A percentile compares a stretch with the other conserved stretches of the same genome.
Conservation (phyloP, 1,284 basidiomycete species). For the Amylostereum areolatum region DNA sequence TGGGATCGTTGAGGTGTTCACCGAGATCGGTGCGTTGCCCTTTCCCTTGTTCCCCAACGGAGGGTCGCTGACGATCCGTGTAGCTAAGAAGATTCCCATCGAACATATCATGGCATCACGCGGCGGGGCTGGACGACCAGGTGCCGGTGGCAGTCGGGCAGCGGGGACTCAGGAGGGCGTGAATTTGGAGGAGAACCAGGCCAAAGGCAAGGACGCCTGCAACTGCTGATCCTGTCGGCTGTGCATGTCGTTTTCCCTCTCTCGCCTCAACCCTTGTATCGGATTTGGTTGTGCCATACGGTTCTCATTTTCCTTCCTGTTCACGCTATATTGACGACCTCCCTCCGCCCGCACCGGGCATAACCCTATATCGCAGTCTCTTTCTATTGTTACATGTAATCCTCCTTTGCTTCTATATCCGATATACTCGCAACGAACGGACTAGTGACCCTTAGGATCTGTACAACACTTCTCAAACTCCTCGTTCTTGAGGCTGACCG, state of each 20-base stretch:
- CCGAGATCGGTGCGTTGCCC: conserved; percentile 80
- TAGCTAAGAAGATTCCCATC: conserved; percentile 95
- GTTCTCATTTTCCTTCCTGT: too few relatives aligned
- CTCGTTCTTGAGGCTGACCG: too few relatives aligned
- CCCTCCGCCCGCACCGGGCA: too few relatives aligned
- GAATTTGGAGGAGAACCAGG: conserved; percentile 66
- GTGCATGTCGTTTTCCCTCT: conserved; percentile 7
- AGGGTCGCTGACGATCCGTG: conserved; percentile 7
- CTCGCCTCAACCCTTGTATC: conserved; percentile 8
- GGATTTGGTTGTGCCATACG: conserved; percentile 11
- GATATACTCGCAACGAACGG: conserved; percentile 9
- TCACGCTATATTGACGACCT: too few relatives aligned
- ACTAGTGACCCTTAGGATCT: not conserved
- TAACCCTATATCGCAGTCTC: conserved; percentile 11
- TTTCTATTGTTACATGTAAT: conserved; percentile 27
- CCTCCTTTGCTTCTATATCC: conserved; percentile 23
- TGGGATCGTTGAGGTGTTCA: conserved; percentile 95
- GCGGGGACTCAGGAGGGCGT: conserved; percentile 53
- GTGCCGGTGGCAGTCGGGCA: conserved; percentile 47
- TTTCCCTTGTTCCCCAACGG: conserved; percentile 5
- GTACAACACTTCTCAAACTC: not conserved
- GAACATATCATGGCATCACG: conserved; percentile 85
- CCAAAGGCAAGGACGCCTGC: conserved; percentile 72
- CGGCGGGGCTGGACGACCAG: conserved; percentile 54
- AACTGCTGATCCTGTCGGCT: conserved; percentile 46